Evolutionary conservation across 257 asterid species (phyloP), one percentile per base, ranked within the genome.

Genomic region (Leonotis leonurus): DNA sequence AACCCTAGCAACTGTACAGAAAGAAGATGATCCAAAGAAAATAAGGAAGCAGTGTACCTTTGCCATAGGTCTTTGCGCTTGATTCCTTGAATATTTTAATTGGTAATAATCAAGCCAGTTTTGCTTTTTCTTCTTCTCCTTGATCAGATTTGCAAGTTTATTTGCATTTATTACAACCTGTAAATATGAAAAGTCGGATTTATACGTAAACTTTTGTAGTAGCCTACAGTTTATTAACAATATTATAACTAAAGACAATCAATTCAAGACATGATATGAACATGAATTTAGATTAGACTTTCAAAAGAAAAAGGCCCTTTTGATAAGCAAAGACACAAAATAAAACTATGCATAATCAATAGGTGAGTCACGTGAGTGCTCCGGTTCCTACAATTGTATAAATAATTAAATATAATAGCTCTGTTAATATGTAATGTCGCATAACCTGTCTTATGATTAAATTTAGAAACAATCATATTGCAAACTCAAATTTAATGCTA

Each of bases 81-180:
- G 90, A 45, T 88, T 86, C 75, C 95, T 84, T 21, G 80, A 68
- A 73, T 79, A 81, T 66, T 91, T 91, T 45, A 91, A 68, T 60
- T 88, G 95, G 77, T 85, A 86, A 72, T 77, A 91, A 71, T 91
- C 98, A 12, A 91, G 90, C 96, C 98, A 88, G 64, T 91, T 91
- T 65, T 91, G 73, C 69, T 75, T 83, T 35, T 78, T 83, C 69
- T 80, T 81, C 80, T 78, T 84, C 83, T 86, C 86, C 56, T 81
- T 58, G 20, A 88, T 90, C 44, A 91, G 78, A 51, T 74, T 76
- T 44, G 94, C 84, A 63, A 91, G 89, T 73, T 86, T 84, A 73
- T 86, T 91, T 69, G 95, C 95, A 73, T 91, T 81, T 73, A 79
- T 78, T 35, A 88, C 98, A 62, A 82, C 95, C 98, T 90, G 78